Percentiles rank a stretch among this genome's conserved stretches.
phyloP scores from a whole-genome alignment of 768 basidiomycete species.

The Russula virescens region DNA sequence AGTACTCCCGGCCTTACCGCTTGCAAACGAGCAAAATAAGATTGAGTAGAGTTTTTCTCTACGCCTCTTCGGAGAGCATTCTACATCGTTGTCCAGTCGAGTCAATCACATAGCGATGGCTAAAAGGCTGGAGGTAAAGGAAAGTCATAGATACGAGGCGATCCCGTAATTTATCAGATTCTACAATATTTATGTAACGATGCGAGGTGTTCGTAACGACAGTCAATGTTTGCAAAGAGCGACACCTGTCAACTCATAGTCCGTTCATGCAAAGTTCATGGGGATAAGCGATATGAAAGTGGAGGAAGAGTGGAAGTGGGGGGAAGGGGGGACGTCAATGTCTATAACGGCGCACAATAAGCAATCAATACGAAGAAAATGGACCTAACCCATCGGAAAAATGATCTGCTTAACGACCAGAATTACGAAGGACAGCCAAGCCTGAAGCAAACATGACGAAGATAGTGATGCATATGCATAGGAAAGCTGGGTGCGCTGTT shows the following conservation, averaged over 20 bases:
- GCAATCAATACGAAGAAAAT: neutral
- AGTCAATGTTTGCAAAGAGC: conserved; percentile 2
- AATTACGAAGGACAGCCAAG: conserved; percentile 46
- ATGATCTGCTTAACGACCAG: conserved; percentile 23
- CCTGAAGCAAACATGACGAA: conserved; percentile 66
- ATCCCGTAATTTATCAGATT: conserved; percentile 5
- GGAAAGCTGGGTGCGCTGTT: conserved; percentile 47
- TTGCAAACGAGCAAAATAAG: too few species aligned
- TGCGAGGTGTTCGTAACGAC: conserved; percentile 11
- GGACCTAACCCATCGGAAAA: conserved; percentile 6
- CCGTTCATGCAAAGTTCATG: conserved; percentile 1
- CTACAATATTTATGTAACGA: conserved; percentile 11
- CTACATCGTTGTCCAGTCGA: neutral
- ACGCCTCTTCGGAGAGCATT: neutral
- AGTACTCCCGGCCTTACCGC: too few species aligned
- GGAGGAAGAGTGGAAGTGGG: neutral
- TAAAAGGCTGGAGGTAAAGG: neutral
- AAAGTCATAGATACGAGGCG: neutral
- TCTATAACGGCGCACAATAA: neutral
- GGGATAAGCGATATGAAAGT: conserved; percentile 4
- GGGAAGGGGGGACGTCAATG: conserved; percentile 9
- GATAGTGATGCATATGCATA: conserved; percentile 49
- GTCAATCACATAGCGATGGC: neutral
- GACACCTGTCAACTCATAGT: conserved; percentile 4
- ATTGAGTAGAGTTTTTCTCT: too few species aligned